Base-by-base conservation (phyloP, 2,329 filamentous ascomycete genomes). In the Sclerotinia trifoliorum region DNA sequence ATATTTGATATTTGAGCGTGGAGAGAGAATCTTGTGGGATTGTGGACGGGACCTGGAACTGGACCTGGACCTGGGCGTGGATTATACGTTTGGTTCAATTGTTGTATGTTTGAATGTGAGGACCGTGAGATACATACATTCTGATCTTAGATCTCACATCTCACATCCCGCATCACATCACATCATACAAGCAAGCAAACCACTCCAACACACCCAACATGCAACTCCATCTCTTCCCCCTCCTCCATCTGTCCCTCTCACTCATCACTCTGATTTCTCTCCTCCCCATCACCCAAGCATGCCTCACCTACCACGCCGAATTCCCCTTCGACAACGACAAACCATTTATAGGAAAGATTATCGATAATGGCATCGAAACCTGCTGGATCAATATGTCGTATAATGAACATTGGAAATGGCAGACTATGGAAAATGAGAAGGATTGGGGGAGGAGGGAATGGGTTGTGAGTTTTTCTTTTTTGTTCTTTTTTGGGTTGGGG, bases 381-480 rank as follows among this genome's bases (percentile, higher is more conserved):
- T 73, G 72, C 24, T 68, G 67, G 67, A 71, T 72, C 1, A 68
- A 60, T 35, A 67, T 57, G 60, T 63, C 69, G 6, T 71, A 72
- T 49, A 42, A 26, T 26, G 24, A 66, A 29, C 70, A 71, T 64
- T 61, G 35, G 46, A n/a, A n/a, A 2, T 35, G 68, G 55, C 63
- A 70, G 54, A 24, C 24, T 11, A 35, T 54, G 48, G 56, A 63
- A 15, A 67, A 66, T 32, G 32, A 56, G 15, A 48, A 35, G 29
- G 49, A 65, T 48, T 51, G 61, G 42, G 39, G 26, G 44, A 57
- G 67, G 8, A 46, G 32, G 24, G 52, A 65, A 19, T 68, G 54
- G 67, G 60, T 26, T 49, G 46, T 48, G 35, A 32, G 57, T 64
- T 60, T 64, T 2, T 24, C 4, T 42, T 35, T 21, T 26, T 44